A percentile compares a stretch with the other conserved stretches of the same genome.
Conservation (phyloP, 441 rosid species). For the Adansonia gregorii region DNA sequence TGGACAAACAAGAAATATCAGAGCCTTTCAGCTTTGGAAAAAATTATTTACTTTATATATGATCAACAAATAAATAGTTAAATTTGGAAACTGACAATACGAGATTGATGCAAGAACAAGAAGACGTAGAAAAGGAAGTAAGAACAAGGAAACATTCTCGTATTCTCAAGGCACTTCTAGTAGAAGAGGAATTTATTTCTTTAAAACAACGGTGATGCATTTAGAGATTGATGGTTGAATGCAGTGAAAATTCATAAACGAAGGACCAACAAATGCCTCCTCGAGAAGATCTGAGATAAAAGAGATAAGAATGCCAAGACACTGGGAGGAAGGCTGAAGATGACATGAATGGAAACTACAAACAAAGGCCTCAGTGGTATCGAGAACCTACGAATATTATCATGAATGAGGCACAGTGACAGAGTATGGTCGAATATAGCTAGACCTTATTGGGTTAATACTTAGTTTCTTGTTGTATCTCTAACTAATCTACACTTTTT, state of each 20-base stretch:
- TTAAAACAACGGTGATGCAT: not conserved
- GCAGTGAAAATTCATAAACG: not conserved
- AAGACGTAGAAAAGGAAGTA: no score
- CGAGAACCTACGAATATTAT: not conserved
- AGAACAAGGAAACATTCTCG: no score
- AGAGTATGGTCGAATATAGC: not conserved
- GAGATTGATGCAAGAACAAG: not conserved
- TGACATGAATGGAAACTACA: not conserved
- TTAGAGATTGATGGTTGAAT: not conserved
- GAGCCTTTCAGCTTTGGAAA: not conserved
- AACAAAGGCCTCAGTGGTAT: not conserved
- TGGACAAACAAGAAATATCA: not conserved
- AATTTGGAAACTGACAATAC: not conserved
- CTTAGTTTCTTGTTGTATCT: not conserved
- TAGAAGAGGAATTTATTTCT: no score
- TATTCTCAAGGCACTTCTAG: no score
- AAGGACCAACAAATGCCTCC: conserved; percentile 1
- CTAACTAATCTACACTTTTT: not conserved
- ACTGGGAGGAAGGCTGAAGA: not conserved
- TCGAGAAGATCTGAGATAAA: not conserved
- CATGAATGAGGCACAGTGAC: not conserved
- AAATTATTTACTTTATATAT: not conserved
- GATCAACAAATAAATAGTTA: not conserved
- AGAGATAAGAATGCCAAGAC: not conserved
- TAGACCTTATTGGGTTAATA: not conserved